phyloP scores from a whole-genome alignment of 345 rosid genomes.

The Pistacia vera region DNA sequence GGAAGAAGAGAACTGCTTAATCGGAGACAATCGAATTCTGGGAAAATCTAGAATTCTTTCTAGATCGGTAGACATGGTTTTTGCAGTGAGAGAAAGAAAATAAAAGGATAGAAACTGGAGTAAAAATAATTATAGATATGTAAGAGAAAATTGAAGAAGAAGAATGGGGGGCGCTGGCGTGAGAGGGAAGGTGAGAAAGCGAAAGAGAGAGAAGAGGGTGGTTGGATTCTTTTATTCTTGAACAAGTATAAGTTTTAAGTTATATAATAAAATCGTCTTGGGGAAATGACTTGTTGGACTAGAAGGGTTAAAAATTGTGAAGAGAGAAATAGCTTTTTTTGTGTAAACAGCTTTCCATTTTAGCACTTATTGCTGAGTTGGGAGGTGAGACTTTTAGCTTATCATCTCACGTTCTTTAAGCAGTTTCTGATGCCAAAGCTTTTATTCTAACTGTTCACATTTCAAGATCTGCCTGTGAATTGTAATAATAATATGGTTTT shows the following conservation, averaged over 20 bases:
- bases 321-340: neutral
- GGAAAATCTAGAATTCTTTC: conserved; percentile 30
- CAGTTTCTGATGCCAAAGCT: too few relatives aligned
- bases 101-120: neutral
- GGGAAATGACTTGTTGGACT: conserved; percentile 1
- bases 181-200: conserved; percentile 13
- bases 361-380: conserved; percentile 16
- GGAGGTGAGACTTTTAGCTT: neutral
- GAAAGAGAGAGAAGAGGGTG: neutral
- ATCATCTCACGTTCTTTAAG: too few relatives aligned
- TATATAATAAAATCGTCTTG: neutral
- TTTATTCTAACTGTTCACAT: neutral
- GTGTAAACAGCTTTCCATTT: conserved; percentile 2
- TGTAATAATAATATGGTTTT: neutral
- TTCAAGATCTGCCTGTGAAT: neutral
- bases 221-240: conserved; percentile 26
- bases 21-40: conserved; percentile 10
- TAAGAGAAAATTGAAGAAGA: neutral
- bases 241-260: neutral
- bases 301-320: conserved; percentile 6
- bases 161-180: conserved; percentile 5
- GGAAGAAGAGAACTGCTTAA: neutral
- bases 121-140: neutral
- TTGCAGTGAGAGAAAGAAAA: neutral
- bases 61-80: conserved; percentile 42